Evolutionary conservation across 768 basidiomycete genomes (phyloP).

Genomic region (Lactarius sanguifluus): DNA sequence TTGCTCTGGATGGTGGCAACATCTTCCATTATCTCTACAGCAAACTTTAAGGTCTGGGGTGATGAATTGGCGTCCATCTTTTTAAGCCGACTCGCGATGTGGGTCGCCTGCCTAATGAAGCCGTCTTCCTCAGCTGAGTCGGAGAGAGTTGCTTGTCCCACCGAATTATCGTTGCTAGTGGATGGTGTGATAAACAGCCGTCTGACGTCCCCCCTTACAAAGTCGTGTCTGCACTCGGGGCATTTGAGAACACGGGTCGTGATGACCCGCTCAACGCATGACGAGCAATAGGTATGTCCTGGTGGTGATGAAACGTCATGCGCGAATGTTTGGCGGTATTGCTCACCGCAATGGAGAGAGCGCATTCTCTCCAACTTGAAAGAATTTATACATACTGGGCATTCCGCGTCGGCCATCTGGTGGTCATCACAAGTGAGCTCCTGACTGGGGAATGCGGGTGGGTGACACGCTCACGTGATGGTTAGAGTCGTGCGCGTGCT

Average conservation of each 20-base stretch:
- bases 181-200: constrained; percentile 10
- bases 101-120: constrained; percentile 19
- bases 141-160: constrained; percentile 1
- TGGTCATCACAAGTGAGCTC: background rate
- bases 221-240: constrained; percentile 20
- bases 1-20: constrained; percentile 18
- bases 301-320: background rate
- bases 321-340: background rate
- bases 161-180: background rate
- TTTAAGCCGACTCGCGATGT: constrained; percentile 16
- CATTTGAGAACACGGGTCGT: background rate
- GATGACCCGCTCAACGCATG: constrained; percentile 14
- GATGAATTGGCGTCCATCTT: constrained; percentile 6
- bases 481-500: background rate
- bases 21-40: constrained; percentile 16
- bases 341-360: constrained; percentile 22
- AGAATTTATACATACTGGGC: constrained; percentile 22
- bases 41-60: constrained; percentile 12
- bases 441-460: background rate
- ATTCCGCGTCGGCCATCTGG: constrained; percentile 13
- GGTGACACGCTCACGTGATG: constrained; percentile 24
- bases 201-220: constrained; percentile 6
- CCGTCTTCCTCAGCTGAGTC: constrained; percentile 3
- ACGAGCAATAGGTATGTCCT: constrained; percentile 23
- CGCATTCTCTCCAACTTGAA: constrained; percentile 13